These are phyloP conservation scores for Sabuloglossum arenarium DNA, from an alignment of 495 filamentous ascomycete species.

Conservation along the genomic window DNA sequence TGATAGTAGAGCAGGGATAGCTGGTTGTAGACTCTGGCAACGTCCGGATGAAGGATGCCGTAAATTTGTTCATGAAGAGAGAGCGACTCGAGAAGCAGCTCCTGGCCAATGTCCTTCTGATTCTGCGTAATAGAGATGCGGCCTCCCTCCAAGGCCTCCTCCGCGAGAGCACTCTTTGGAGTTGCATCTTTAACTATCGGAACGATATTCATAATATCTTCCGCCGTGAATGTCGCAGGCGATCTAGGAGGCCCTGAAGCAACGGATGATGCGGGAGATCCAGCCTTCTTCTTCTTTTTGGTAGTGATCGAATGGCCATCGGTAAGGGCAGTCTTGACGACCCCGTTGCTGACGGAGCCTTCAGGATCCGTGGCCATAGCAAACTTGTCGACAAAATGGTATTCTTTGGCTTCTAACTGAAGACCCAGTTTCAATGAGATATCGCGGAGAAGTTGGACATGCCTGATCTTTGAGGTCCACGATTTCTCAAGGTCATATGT, in stretches of 20 bases:
- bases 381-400: constrained; percentile 37
- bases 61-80: constrained; percentile 98
- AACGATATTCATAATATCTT: constrained; percentile 79
- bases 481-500: constrained; percentile 46
- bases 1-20: constrained; percentile 91
- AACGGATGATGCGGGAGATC: constrained; percentile 27
- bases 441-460: constrained; percentile 74
- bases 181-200: constrained; percentile 87
- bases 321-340: constrained; percentile 13
- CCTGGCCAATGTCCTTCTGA: constrained; percentile 89
- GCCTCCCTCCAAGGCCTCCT: constrained; percentile 89
- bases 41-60: constrained; percentile 90
- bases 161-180: constrained; percentile 70
- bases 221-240: constrained; percentile 48
- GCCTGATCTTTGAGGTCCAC: constrained; percentile 44
- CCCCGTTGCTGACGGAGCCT: constrained; percentile 16
- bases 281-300: constrained; percentile 59
- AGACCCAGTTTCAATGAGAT: constrained; percentile 76
- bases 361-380: constrained; percentile 12
- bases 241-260: constrained; percentile 18
- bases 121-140: constrained; percentile 85
- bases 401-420: constrained; percentile 69
- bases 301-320: constrained; percentile 27
- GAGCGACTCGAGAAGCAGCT: constrained; percentile 83
- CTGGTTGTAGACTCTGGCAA: constrained; percentile 83